Base-by-base conservation (phyloP, 2,329 filamentous ascomycete species). In the Ceratocystis papillata region DNA sequence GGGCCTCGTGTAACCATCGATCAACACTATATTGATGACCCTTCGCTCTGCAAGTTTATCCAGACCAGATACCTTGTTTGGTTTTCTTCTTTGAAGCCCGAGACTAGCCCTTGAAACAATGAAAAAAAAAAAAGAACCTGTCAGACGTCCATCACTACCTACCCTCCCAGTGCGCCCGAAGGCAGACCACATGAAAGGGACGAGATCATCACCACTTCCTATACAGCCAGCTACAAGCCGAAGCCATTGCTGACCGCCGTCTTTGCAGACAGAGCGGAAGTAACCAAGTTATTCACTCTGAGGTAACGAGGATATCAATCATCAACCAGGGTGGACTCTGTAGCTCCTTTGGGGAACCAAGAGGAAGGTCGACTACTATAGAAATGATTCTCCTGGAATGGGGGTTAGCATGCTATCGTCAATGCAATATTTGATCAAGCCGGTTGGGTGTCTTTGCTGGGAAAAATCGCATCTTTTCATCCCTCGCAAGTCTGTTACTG, bases 201-300 rank as follows among this genome's bases (percentile, higher is more conserved):
- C 81, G 87, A 94, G 89, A 94, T 95, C 90, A 94, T 94, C 88
- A 90, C 86, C 87, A 86, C 87, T 86, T 83, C 87, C 87, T 91
- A 85, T 88, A 89, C 86, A 86, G 82, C 76, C 71, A 65, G 33
- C 53, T 44, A 37, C 37, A 46, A 65, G 50, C 63, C 55, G 60
- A 65, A 69, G 60, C 67, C 70, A 70, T 67, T 64, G 50, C 69
- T 69, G 41, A 62, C 81, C 83, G 83, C 83, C 81, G 76, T 80
- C 83, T 80, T 85, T 83, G 74, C 82, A 79, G 81, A 79, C 77
- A 81, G 81, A 71, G 68, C 82, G 81, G 83, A 78, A 81, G 80
- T 75, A 79, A 81, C 75, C 75, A 75, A 75, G 78, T 80, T 80
- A 81, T 87, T 92, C 89, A 94, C 89, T 91, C 88, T 89, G 84